Evolutionary conservation across 75 land plant genomes (phyloP).

Genomic region (Pseudotsuga menziesii): DNA sequence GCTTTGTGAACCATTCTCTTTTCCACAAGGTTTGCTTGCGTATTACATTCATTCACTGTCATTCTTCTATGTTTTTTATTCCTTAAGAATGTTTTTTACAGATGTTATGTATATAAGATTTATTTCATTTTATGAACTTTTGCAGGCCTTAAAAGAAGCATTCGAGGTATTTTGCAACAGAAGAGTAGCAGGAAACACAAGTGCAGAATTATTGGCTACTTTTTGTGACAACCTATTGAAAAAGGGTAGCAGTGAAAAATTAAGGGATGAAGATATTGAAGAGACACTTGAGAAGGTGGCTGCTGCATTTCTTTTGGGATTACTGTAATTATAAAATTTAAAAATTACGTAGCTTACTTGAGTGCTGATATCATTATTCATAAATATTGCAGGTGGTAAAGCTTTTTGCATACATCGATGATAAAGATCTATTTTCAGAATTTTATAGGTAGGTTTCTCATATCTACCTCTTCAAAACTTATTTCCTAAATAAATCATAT

Average conservation of each 20-base stretch:
- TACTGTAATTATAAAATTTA: too few relatives aligned
- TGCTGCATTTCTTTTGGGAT: not conserved
- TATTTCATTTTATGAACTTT: not conserved
- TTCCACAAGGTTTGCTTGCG: constrained; percentile 75
- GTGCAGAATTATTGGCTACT: constrained; percentile 43
- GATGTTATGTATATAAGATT: not conserved
- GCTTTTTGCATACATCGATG: constrained; percentile 50
- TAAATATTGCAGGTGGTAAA: constrained; percentile 31
- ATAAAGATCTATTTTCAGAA: constrained; percentile 47
- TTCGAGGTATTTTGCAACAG: constrained; percentile 53
- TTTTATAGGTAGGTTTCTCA: constrained; percentile 26
- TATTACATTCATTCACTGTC: not conserved
- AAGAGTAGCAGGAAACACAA: constrained; percentile 46
- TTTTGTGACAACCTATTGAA: constrained; percentile 47
- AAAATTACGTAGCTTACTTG: too few relatives aligned
- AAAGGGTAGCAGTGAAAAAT: constrained; percentile 48
- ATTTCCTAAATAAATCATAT: too few relatives aligned
- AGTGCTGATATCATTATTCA: not conserved
- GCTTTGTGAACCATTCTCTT: constrained; percentile 73
- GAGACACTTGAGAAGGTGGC: constrained; percentile 47
- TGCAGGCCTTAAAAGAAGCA: constrained; percentile 47
- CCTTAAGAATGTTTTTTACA: not conserved
- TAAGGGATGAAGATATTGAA: constrained; percentile 50
- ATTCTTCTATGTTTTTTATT: not conserved
- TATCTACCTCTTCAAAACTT: not conserved